Base-by-base conservation (phyloP, 2,329 filamentous ascomycete genomes). In the Fonsecaea erecta region DNA sequence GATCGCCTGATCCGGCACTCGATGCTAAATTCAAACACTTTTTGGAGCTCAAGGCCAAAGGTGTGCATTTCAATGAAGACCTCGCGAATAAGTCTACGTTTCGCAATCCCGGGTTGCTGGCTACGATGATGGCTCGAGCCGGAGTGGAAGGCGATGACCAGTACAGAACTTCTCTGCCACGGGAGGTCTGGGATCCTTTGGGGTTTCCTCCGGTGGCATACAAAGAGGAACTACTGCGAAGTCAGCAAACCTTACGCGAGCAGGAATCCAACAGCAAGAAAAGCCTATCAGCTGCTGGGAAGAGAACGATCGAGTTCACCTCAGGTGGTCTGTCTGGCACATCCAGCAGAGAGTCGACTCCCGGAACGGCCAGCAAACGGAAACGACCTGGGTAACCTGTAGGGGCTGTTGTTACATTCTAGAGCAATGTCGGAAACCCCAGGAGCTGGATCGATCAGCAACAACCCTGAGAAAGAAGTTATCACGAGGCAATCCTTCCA, bases 51-150 rank as follows among this genome's bases (percentile, higher is more conserved):
- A 89, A 89, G 74, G 83, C 83, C 71, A 83, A 86, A 73, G 85
- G 84, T 1, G 77, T 86, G 24, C 87, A 89, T 74, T 89, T 89
- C 77, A 88, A 89, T 69, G 80, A 85, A 68, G 85, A 87, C 60
- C 76, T 89, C 14, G 82, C 84, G 59, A 78, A 76, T 40, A 86
- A 85, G 2, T 79, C 83, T 1, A 84, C 85, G 1, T 77, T 89
- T 30, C 83, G 83, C 51, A 88, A 89, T 71, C 86, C 87, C 8
- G 83, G 81, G 62, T 77, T 88, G 56, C 75, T 86, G 57, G 77
- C 77, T 14, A 86, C 84, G 67, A 75, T 89, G 74, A 83, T 86
- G 81, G 77, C 81, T 6, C 86, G 86, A 76, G 83, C 84, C 7
- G 84, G 82, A 0, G 80, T 89, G 37, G 77, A 77, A 55, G 79